A percentile compares a stretch with the other conserved stretches of the same genome.
Conservation (phyloP, 441 rosid species). For the Syzygium syzygioides region DNA sequence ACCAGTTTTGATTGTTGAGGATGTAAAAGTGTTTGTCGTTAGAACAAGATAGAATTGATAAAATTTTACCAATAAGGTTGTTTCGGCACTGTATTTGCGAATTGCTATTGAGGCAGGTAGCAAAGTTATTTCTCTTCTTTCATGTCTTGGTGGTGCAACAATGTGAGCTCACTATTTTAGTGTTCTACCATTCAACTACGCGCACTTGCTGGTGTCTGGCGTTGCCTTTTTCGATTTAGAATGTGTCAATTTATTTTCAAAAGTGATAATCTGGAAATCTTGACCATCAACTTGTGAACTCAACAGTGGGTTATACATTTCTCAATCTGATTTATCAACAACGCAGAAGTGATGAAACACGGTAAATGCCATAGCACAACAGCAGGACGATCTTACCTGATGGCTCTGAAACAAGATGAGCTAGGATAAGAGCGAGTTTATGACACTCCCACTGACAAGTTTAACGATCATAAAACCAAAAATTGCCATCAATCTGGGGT, state of each 20-base stretch:
- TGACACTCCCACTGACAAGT: background rate
- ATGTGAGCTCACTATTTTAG: background rate
- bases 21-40: background rate
- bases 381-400: background rate
- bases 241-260: background rate
- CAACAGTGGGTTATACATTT: background rate
- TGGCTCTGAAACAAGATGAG: background rate
- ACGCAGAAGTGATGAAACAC: background rate
- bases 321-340: background rate
- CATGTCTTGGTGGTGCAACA: background rate
- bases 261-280: background rate
- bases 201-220: background rate
- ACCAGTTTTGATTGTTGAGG: background rate
- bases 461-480: background rate
- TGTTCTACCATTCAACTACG: background rate
- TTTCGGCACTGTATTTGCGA: background rate
- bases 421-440: background rate
- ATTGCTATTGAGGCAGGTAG: background rate
- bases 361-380: background rate
- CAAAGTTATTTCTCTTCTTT: background rate
- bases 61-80: background rate
- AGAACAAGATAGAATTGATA: background rate
- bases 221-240: background rate
- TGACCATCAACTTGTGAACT: background rate
- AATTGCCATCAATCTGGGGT: background rate